A percentile compares a stretch with the other conserved stretches of the same genome.
Conservation (phyloP, 768 basidiomycete species). For the Mycena albidolilacea region DNA sequence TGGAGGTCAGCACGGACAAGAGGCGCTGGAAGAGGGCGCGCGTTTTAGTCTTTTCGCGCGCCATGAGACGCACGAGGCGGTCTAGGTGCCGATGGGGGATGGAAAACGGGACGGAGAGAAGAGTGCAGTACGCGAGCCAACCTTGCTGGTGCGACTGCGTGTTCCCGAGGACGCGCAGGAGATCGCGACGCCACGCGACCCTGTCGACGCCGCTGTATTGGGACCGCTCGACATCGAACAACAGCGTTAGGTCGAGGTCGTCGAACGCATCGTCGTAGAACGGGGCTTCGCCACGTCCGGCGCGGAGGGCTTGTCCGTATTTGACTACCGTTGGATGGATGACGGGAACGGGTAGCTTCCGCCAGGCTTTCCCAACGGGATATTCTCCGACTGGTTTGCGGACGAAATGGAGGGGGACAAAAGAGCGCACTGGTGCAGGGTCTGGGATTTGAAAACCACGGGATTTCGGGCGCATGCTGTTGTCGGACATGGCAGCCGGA, state of each 20-base stretch:
- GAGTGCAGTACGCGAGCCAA: slow-evolving; percentile 61
- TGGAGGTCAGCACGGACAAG: slow-evolving; percentile 73
- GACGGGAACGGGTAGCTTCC: slow-evolving; percentile 30
- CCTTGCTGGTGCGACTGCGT: slow-evolving; percentile 51
- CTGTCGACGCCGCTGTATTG: slow-evolving; percentile 24
- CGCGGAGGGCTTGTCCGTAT: slow-evolving; percentile 23
- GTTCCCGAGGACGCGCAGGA: slow-evolving; percentile 50
- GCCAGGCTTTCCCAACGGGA: slow-evolving; percentile 48
- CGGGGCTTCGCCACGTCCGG: slow-evolving; percentile 19
- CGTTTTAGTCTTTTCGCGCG: slow-evolving; percentile 67
- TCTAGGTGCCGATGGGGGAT: slow-evolving; percentile 62
- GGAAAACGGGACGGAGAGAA: slow-evolving; percentile 44
- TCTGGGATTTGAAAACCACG: slow-evolving; percentile 28
- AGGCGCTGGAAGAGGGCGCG: slow-evolving; percentile 74
- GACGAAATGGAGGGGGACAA: slow-evolving; percentile 22
- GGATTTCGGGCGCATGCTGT: not conserved
- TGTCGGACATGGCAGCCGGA: not conserved
- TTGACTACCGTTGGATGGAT: slow-evolving; percentile 32
- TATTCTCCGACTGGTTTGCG: slow-evolving; percentile 32
- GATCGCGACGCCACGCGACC: slow-evolving; percentile 37
- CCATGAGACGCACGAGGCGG: slow-evolving; percentile 72
- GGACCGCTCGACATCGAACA: slow-evolving; percentile 31
- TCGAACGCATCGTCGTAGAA: slow-evolving; percentile 39
- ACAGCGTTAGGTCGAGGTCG: slow-evolving; percentile 30
- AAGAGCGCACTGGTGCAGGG: slow-evolving; percentile 17